Evolutionary conservation across 768 basidiomycete species (phyloP).

Genomic region (Arthromyces matolae): DNA sequence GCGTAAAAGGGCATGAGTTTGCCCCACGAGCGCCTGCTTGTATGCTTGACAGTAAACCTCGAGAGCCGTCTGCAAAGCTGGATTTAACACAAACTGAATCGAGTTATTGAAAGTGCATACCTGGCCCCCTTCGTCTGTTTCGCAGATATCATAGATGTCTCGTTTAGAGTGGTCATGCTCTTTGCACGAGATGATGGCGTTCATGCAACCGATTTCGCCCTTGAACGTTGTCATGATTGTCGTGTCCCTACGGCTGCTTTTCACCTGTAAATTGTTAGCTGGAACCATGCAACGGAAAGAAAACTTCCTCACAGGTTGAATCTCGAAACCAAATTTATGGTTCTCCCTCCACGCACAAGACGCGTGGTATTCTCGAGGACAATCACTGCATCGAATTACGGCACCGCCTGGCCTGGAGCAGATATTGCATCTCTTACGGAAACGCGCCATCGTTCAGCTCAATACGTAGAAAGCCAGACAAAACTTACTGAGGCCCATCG

Average conservation of each 20-base stretch:
- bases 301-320: conserved; percentile 61
- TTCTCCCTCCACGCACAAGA: conserved; percentile 88
- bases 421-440: conserved; percentile 63
- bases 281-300: not conserved
- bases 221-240: conserved; percentile 69
- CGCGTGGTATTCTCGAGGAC: conserved; percentile 75
- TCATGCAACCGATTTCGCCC: conserved; percentile 76
- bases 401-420: conserved; percentile 75
- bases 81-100: conserved; percentile 4
- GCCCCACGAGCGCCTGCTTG: conserved; percentile 70
- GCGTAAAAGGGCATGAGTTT: conserved; percentile 82
- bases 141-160: conserved; percentile 79
- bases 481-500: conserved; percentile 71
- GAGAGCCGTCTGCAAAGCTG: conserved; percentile 65
- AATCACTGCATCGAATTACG: conserved; percentile 81
- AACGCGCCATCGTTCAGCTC: not conserved
- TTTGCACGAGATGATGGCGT: conserved; percentile 72
- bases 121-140: conserved; percentile 77
- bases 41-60: conserved; percentile 84
- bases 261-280: conserved; percentile 49
- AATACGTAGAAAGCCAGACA: not conserved
- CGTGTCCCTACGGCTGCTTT: conserved; percentile 69
- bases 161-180: conserved; percentile 65
- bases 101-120: conserved; percentile 39
- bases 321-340: conserved; percentile 89